Conservation (phyloP, 345 rosid genomes). For the Eucalyptus urophylla region DNA sequence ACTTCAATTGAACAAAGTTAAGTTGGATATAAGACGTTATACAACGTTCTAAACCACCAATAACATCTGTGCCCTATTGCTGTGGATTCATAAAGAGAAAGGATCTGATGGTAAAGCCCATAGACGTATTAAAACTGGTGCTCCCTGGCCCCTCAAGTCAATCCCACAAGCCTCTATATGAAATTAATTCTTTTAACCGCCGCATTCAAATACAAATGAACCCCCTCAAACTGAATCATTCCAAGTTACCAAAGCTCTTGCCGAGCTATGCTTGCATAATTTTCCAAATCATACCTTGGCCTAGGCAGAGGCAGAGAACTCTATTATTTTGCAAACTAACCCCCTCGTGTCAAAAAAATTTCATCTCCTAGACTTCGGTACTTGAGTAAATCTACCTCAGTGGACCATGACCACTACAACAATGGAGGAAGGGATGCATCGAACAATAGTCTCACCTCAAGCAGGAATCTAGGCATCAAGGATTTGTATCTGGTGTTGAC, state of each 20-base stretch:
- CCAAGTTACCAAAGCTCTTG: background rate
- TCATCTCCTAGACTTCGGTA: background rate
- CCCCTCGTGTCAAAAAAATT: background rate
- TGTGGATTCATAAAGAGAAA: background rate
- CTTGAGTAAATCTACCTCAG: background rate
- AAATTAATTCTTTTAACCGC: background rate
- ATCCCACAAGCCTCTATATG: background rate
- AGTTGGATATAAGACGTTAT: background rate
- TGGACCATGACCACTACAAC: background rate
- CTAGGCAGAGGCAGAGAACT: background rate
- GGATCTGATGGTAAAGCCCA: background rate
- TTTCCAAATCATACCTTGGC: background rate
- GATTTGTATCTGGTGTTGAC: slow-evolving; percentile 65
- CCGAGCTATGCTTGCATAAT: background rate
- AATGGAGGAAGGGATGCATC: background rate
- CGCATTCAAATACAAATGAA: background rate
- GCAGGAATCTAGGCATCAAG: slow-evolving; percentile 59
- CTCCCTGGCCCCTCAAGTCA: background rate
- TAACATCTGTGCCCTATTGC: background rate
- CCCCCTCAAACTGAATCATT: background rate
- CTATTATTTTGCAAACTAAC: background rate
- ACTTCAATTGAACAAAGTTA: background rate
- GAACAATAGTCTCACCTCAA: slow-evolving; percentile 31
- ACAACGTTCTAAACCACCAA: background rate
- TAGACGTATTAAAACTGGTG: background rate